Evolutionary conservation across 2,329 filamentous ascomycete species (phyloP), one percentile per base, ranked within the genome.

Genomic region (Trichoderma guizhouense): DNA sequence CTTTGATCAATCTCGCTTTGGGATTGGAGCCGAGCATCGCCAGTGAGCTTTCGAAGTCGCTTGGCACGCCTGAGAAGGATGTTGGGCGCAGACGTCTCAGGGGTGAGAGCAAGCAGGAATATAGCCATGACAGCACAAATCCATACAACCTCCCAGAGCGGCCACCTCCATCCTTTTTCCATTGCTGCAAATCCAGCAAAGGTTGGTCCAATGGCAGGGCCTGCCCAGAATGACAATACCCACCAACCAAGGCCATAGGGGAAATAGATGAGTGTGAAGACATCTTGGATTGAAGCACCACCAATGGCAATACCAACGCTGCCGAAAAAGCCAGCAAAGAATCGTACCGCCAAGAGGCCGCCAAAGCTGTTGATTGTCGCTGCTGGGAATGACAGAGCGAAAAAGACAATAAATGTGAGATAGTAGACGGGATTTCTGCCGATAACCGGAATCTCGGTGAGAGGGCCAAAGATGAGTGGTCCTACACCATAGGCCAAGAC

Each of bases 251-350:
- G 82, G 2, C 85, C 84, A 73, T 89, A 89, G 0, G 89, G 88
- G 0, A 90, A 79, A 26, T 86, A 83, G 73, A 87, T 81, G 21
- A 67, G 51, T 88, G 82, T 85, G 76, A 87, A 89, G 76, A 87
- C 84, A 73, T 88, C 86, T 63, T 82, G 82, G 0, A 87, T 80
- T 0, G 85, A 84, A 2, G 86, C 86, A n/a, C 82, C 85, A 6
- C 85, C 86, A 0, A 86, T 91, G 0, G 90, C 90, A 4, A 93
- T 81, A 77, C 87, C 89, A 0, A 90, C 90, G 6, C 85, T 88
- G 7, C 90, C 89, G 74, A 91, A 90, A 82, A 91, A 90, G 1
- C 89, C 90, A 70, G 88, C 87, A 4, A 91, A 79, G 79, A 91
- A 91, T 1, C 90, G 85, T 3, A 90, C 81, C 5, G 91, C 87